Conservation (phyloP, 257 asterid genomes). For the Solanum gracilifrons region DNA sequence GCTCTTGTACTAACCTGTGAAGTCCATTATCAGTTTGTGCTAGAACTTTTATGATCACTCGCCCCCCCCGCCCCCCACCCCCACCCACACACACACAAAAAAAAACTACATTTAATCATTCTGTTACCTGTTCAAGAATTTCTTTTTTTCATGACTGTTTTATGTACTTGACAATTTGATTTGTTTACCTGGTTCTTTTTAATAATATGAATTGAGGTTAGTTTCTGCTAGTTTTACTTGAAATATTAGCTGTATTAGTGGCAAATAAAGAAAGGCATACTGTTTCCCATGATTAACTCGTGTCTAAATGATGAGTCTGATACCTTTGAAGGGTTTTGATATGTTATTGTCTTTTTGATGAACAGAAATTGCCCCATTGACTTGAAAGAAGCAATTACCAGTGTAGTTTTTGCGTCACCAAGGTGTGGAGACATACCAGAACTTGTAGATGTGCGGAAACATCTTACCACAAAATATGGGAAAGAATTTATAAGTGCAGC, state of each 20-base stretch:
- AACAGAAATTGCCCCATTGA: constrained; percentile 86
- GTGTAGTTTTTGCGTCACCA: constrained; percentile 80
- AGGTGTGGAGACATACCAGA: constrained; percentile 97
- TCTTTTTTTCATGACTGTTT: neutral
- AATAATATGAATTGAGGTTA: neutral
- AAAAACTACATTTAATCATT: neutral
- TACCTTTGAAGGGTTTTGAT: neutral
- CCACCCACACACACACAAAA: too few relatives aligned
- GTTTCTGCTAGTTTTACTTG: neutral
- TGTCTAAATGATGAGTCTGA: neutral
- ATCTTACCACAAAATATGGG: constrained; percentile 73
- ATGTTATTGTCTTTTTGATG: constrained; percentile 3
- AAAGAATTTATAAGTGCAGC: constrained; percentile 78
- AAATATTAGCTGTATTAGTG: neutral
- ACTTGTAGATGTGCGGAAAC: constrained; percentile 71
- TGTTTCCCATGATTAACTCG: neutral
- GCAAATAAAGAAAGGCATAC: neutral
- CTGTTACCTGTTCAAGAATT: neutral
- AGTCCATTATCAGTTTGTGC: neutral
- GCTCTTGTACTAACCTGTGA: neutral
- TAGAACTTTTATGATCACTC: neutral
- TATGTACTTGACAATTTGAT: neutral
- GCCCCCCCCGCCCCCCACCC: neutral
- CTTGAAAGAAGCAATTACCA: constrained; percentile 89
- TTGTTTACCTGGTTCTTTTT: neutral